Evolutionary conservation across 2,329 filamentous ascomycete genomes (phyloP).

Genomic region (Neofusicoccum sp.): DNA sequence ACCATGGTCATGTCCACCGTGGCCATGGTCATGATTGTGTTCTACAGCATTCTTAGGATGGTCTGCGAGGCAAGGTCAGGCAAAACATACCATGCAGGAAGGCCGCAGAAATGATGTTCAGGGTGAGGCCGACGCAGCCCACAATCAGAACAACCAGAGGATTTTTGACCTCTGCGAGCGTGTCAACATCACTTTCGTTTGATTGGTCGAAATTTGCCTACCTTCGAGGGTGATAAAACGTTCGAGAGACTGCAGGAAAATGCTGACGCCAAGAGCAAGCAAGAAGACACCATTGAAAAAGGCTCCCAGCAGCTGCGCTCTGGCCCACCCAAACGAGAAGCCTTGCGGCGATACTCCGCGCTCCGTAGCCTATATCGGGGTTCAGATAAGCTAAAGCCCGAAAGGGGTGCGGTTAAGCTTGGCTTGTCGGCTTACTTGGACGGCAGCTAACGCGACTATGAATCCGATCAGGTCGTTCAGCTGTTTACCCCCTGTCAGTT

Average conservation of each 20-base stretch:
- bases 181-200: background rate
- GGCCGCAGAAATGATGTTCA: conserved; percentile 66
- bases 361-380: conserved; percentile 42
- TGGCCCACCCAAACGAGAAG: conserved; percentile 73
- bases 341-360: conserved; percentile 55
- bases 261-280: conserved; percentile 68
- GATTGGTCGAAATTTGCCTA: conserved; percentile 31
- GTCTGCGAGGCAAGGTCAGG: conserved; percentile 14
- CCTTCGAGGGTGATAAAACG: conserved; percentile 60
- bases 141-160: conserved; percentile 67
- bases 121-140: conserved; percentile 62
- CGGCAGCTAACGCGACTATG: conserved; percentile 62
- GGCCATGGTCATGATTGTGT: background rate
- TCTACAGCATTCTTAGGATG: background rate
- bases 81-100: conserved; percentile 60
- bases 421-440: conserved; percentile 50
- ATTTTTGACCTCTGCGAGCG: conserved; percentile 56
- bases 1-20: background rate
- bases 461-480: conserved; percentile 71
- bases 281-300: conserved; percentile 81
- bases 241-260: conserved; percentile 71
- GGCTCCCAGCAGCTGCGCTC: conserved; percentile 69
- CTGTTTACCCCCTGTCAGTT: conserved; percentile 36
- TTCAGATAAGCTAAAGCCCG: conserved; percentile 1
- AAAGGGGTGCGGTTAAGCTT: background rate